Evolutionary conservation across 306 rosid genomes (phyloP), one percentile per base, ranked within the genome.

Genomic region (Medicago ruthenica): DNA sequence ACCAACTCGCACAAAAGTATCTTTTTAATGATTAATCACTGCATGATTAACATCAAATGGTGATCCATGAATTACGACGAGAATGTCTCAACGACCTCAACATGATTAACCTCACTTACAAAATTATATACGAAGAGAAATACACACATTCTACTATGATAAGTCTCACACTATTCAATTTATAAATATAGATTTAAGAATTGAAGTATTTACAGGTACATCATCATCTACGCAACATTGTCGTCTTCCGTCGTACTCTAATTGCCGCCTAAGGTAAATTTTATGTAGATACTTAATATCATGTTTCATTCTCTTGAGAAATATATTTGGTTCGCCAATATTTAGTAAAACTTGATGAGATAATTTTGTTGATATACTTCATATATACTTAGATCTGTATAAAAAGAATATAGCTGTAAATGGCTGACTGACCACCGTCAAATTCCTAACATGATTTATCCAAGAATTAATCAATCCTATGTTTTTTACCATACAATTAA

Each of bases 401-500:
- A 61, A 27, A 12, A 31, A 22, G 21, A 61, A 22, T 21, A 21
- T 61, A 34, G 21, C 14, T 20, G 71, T 67, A 44, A 67, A 67
- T 67, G 55, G n/a, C 13, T 42, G 37, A 55, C 1, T 20, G 13
- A 57, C 8, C 34, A 67, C 58, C 14, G 7, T 67, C 22, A 17
- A 40, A 18, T 66, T 9, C 39, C 9, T 9, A 21, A 63, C 48
- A 36, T 63, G 22, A 63, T 15, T 20, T 42, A 67, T 15, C 39
- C 18, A 44, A 67, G 12, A 67, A 67, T 42, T 57, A 57, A 57
- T 12, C 3, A 57, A 57, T 5, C 63, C 6, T 4, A 21, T 21
- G 8, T 47, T 14, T 70, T 70, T 70, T 50, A 67, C 72, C 53
- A 44, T 8, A 3, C 20, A 67, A 40, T 65, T 24, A 59, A 13